phyloP scores from a whole-genome alignment of 257 asterid species.

The Osmanthus fragrans region DNA sequence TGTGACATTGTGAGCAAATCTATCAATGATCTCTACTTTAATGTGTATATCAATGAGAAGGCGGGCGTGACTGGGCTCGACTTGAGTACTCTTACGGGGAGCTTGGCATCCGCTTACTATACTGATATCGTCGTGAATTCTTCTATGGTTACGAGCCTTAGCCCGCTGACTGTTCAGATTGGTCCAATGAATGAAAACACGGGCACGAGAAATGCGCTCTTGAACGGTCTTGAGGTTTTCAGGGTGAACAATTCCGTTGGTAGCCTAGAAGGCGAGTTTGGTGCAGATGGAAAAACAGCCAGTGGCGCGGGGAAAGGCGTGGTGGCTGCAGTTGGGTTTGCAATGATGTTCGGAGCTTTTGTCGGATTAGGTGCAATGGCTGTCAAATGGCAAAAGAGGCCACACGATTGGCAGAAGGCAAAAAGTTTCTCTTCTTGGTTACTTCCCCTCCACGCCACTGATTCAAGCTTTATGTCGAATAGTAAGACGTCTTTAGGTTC shows the following conservation, averaged over 20 bases:
- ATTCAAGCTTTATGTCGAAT: conserved; percentile 36
- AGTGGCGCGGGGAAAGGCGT: conserved; percentile 22
- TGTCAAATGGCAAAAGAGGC: conserved; percentile 30
- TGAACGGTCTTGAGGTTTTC: conserved; percentile 67
- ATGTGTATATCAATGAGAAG: conserved; percentile 26
- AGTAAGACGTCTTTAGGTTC: conserved; percentile 41
- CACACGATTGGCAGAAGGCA: conserved; percentile 30
- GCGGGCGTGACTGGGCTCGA: conserved; percentile 43
- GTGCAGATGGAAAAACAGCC: conserved; percentile 39
- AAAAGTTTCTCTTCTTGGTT: conserved; percentile 33
- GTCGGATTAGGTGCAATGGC: conserved; percentile 33
- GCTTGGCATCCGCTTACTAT: conserved; percentile 49
- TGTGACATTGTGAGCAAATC: conserved; percentile 30
- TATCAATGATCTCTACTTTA: conserved; percentile 27
- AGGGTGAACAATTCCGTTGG: conserved; percentile 72
- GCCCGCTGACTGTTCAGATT: conserved; percentile 49
- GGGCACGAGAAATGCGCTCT: conserved; percentile 54
- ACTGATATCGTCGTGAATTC: conserved; percentile 63
- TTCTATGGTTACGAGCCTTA: conserved; percentile 46
- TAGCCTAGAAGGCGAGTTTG: conserved; percentile 63
- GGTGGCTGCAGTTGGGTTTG: conserved; percentile 30
- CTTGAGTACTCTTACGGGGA: conserved; percentile 45
- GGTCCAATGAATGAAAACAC: conserved; percentile 56
- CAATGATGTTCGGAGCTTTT: conserved; percentile 34
- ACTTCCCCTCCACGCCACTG: conserved; percentile 48